phyloP scores from a whole-genome alignment of 2,329 filamentous ascomycete species.

The Claviceps lovelessii region DNA sequence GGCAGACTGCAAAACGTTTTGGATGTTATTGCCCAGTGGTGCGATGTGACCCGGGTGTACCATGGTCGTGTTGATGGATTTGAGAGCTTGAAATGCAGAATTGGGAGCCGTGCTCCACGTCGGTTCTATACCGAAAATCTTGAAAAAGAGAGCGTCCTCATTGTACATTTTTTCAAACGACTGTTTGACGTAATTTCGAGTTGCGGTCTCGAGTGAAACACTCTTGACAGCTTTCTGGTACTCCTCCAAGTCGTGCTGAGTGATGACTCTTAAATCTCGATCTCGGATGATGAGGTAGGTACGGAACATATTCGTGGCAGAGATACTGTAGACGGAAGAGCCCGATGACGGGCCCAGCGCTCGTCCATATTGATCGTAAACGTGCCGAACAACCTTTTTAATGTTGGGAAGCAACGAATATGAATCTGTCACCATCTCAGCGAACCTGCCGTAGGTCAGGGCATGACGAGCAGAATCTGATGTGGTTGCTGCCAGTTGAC shows the following conservation, averaged over 20 bases:
- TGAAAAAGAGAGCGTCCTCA: conserved; percentile 38
- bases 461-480: conserved; percentile 46
- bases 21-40: conserved; percentile 35
- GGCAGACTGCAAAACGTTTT: conserved; percentile 31
- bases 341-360: conserved; percentile 27
- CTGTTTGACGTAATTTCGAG: conserved; percentile 45
- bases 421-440: conserved; percentile 42
- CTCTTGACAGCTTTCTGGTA: conserved; percentile 38
- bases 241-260: conserved; percentile 39
- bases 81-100: conserved; percentile 38
- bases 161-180: conserved; percentile 43
- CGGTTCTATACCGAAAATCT: conserved; percentile 41
- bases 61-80: conserved; percentile 33
- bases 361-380: conserved; percentile 38
- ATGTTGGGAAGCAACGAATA: conserved; percentile 43
- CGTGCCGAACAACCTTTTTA: conserved; percentile 34
- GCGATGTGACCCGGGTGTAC: conserved; percentile 40
- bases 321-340: conserved; percentile 38
- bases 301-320: conserved; percentile 39
- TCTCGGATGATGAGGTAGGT: conserved; percentile 40
- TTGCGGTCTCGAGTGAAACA: conserved; percentile 37
- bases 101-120: conserved; percentile 34
- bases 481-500: conserved; percentile 39
- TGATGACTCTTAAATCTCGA: conserved; percentile 36
- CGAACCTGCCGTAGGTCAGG: conserved; percentile 44